Evolutionary conservation across 2,329 filamentous ascomycete genomes (phyloP).

Genomic region (Fusarium nisikadoi): DNA sequence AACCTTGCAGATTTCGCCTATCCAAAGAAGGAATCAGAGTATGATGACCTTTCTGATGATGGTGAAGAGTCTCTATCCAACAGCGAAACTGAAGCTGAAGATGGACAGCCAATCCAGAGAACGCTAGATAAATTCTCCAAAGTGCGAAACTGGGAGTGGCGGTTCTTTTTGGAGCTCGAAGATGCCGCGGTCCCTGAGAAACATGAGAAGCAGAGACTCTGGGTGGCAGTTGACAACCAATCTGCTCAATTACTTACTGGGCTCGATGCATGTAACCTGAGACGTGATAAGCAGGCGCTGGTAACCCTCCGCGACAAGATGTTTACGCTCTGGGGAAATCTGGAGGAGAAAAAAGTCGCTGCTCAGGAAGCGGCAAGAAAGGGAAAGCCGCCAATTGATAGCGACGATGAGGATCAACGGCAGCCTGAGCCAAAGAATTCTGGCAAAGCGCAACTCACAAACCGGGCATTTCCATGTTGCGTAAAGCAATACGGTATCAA

Average conservation of each 20-base stretch:
- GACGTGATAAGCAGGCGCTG: conserved; percentile 60
- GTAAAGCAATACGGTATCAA: conserved; percentile 76
- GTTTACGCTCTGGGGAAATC: conserved; percentile 85
- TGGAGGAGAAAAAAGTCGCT: conserved; percentile 69
- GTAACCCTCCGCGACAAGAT: conserved; percentile 72
- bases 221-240: conserved; percentile 73
- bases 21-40: conserved; percentile 56
- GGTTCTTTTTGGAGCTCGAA: conserved; percentile 82
- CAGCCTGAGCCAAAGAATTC: neutral
- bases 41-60: conserved; percentile 60
- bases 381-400: conserved; percentile 53
- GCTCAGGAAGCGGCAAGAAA: conserved; percentile 41
- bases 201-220: conserved; percentile 62
- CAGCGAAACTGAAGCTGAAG: conserved; percentile 22
- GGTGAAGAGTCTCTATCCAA: conserved; percentile 36
- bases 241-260: conserved; percentile 60
- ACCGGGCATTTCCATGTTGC: conserved; percentile 75
- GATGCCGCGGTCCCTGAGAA: conserved; percentile 61
- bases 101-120: conserved; percentile 25
- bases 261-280: conserved; percentile 66
- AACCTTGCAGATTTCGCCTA: conserved; percentile 76
- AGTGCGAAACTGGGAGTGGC: conserved; percentile 77
- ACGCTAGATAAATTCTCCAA: conserved; percentile 39
- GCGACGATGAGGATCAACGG: conserved; percentile 47
- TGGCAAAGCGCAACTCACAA: conserved; percentile 50